Conservation (phyloP, 306 rosid species). For the Luffa aegyptiaca region DNA sequence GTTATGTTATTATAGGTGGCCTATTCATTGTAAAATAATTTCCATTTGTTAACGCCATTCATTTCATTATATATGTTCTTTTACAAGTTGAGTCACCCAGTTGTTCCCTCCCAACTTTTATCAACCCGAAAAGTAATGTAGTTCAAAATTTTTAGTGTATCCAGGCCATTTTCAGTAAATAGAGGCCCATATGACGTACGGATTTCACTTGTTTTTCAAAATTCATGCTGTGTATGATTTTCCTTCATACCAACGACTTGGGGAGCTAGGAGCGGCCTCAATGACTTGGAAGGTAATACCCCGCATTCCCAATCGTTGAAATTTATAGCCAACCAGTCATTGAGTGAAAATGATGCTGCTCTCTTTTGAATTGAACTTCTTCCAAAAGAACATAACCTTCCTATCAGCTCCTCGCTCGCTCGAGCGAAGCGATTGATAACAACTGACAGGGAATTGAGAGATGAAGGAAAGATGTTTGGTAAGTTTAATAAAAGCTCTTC, state of each 20-base stretch:
- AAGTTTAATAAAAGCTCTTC: neutral
- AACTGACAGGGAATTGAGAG: neutral
- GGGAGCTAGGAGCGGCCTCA: neutral
- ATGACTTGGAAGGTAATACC: neutral
- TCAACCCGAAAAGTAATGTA: neutral
- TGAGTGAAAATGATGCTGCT: neutral
- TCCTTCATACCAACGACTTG: neutral
- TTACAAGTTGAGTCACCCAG: neutral
- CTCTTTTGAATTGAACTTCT: neutral
- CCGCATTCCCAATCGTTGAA: neutral
- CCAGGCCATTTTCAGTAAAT: conserved; percentile 7
- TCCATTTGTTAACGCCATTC: conserved; percentile 14
- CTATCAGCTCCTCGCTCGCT: too few species aligned
- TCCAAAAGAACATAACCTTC: neutral
- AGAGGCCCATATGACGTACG: neutral
- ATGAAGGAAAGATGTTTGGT: neutral
- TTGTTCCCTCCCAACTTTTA: neutral
- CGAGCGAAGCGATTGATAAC: neutral
- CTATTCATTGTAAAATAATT: conserved; percentile 38
- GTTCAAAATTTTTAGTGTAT: neutral
- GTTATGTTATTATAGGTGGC: conserved; percentile 24
- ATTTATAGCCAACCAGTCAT: neutral
- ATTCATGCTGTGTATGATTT: neutral
- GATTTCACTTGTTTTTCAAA: conserved; percentile 2
- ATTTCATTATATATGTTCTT: conserved; percentile 3